Evolutionary conservation across 176 grass and related monocot genomes (phyloP).

Genomic region (Cenchrus americanus): DNA sequence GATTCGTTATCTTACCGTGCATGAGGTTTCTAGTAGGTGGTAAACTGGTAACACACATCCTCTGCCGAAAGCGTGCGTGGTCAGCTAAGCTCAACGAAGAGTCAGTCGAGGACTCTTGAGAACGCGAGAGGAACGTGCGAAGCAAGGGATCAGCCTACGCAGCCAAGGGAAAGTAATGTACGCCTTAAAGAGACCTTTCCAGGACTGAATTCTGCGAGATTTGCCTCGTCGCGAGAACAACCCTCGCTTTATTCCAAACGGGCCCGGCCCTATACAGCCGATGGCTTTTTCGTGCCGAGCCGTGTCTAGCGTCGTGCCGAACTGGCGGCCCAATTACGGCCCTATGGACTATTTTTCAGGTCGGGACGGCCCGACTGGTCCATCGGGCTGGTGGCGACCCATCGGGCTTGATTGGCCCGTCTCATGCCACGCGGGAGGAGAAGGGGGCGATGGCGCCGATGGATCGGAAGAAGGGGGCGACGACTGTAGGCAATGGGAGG

Average conservation of each 20-base stretch:
- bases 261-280: too few species aligned
- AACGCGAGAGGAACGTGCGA: not conserved
- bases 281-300: too few species aligned
- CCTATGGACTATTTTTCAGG: too few species aligned
- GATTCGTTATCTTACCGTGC: not conserved
- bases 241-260: not conserved
- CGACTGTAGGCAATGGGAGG: too few species aligned
- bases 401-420: too few species aligned
- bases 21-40: not conserved
- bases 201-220: not conserved
- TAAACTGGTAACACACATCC: not conserved
- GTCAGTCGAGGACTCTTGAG: not conserved
- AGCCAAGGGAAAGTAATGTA: not conserved
- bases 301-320: too few species aligned
- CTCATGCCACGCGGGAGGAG: too few species aligned
- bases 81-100: not conserved
- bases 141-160: not conserved
- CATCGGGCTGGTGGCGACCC: too few species aligned
- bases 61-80: conserved; percentile 12
- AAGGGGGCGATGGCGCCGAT: too few species aligned
- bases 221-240: not conserved
- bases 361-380: too few species aligned
- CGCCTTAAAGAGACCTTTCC: not conserved
- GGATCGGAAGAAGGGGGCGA: too few species aligned
- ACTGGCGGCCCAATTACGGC: too few species aligned